A percentile compares a stretch with the other conserved stretches of the same genome.
Evolutionary conservation across 345 rosid genomes (phyloP).

Genomic region (Dipteronia dyeriana): DNA sequence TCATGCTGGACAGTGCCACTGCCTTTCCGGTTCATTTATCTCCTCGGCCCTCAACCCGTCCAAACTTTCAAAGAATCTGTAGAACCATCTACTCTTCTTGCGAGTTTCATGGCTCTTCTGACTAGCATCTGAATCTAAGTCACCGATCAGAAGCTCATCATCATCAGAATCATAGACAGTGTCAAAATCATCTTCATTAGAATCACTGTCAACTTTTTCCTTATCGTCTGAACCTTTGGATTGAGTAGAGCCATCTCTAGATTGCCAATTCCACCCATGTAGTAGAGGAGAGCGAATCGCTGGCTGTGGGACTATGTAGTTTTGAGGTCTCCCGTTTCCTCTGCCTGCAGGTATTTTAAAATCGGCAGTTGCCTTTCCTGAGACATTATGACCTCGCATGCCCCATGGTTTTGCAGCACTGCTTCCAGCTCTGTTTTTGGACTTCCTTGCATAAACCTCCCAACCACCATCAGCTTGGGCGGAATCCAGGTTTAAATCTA

Average conservation of each 20-base stretch:
- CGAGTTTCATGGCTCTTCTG: slow-evolving; percentile 70
- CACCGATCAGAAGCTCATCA: slow-evolving; percentile 79
- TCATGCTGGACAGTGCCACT: slow-evolving; percentile 90
- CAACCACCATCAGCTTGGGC: slow-evolving; percentile 60
- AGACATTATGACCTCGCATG: too few relatives aligned
- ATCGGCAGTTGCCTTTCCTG: too few relatives aligned
- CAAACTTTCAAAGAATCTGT: slow-evolving; percentile 58
- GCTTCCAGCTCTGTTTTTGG: slow-evolving; percentile 60
- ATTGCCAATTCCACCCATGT: too few relatives aligned
- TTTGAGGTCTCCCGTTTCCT: too few relatives aligned
- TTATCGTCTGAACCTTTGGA: slow-evolving; percentile 28
- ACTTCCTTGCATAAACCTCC: slow-evolving; percentile 58
- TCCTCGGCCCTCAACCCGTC: too few relatives aligned
- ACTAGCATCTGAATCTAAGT: slow-evolving; percentile 81
- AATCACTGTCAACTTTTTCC: slow-evolving; percentile 34
- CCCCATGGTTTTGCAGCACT: slow-evolving; percentile 46
- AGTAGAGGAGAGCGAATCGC: too few relatives aligned
- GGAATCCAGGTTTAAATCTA: slow-evolving; percentile 42
- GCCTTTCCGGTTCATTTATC: too few relatives aligned
- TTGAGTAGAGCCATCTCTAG: slow-evolving; percentile 45
- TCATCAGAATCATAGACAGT: slow-evolving; percentile 55
- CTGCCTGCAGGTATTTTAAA: too few relatives aligned
- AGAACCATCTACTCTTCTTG: slow-evolving; percentile 69
- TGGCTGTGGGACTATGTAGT: too few relatives aligned
- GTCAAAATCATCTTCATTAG: slow-evolving; percentile 41